Base-by-base conservation (phyloP, 2,329 filamentous ascomycete genomes). In the Grosmannia clavigera region DNA sequence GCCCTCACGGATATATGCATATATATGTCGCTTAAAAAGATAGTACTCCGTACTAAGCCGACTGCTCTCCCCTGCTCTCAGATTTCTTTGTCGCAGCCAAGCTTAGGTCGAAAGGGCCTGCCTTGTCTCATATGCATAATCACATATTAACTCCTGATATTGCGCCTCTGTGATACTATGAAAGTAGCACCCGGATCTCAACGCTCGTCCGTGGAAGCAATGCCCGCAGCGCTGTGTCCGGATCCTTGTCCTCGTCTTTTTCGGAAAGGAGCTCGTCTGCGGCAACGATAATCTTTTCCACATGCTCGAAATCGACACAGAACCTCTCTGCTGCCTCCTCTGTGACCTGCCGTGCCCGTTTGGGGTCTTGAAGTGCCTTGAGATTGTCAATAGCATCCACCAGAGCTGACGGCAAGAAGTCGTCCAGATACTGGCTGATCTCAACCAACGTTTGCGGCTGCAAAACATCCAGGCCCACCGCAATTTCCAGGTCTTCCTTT, bases 331-430 rank as follows among this genome's bases (percentile, higher is more conserved):
- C 88, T 0, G 92, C 92, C 64, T 88, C 83, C 66, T 95, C 89
- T 0, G 90, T 94, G 56, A 96, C 82, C 55, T 85, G 78, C 55
- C 89, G 82, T 16, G 87, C 86, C 61, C 95, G 74, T 12, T 78
- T 79, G 1, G 87, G 82, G 67, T 89, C 88, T 63, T 87, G 84
- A 1, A 99, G 74, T 51, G 82, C 77, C 64, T 86, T 86, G 31
- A 97, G 72, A 62, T 90, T 89, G 57, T 94, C 88, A 66, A 89
- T 84, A 3, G 92, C 92, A 70, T 99, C 94, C 78, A 96, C 92
- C 35, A 96, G 79, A 3, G 92, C 94, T 1, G 90, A 95, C 0
- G 94, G 92, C 29, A 99, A 76, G 73, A 97, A 99, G 62, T 90
- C 85, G 68, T 99, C 94, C 7, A 99, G 78, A 50, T 80, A 81